phyloP scores from a whole-genome alignment of 1,284 basidiomycete species.

The Boletus sp. region DNA sequence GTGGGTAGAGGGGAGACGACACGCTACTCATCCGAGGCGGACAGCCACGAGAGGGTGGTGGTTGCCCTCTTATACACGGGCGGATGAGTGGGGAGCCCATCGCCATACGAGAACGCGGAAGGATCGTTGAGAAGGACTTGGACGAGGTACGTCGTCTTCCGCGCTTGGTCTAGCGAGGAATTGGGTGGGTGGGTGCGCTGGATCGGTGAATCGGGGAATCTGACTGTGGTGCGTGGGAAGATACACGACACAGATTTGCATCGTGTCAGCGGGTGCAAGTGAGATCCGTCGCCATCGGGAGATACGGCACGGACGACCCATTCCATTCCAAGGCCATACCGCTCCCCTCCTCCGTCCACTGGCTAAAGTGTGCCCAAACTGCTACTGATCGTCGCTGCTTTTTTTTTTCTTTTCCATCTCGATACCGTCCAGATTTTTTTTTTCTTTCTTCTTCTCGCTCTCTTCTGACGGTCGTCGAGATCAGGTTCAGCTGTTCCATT shows the following conservation, averaged over 20 bases:
- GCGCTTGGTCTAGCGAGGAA: not conserved
- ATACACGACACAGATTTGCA: constrained; percentile 31
- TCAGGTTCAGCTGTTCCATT: constrained; percentile 6
- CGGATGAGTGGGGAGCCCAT: not conserved
- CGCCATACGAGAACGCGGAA: constrained; percentile 11
- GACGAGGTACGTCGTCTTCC: constrained; percentile 23
- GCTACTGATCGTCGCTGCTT: constrained; percentile 7
- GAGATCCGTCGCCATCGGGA: constrained; percentile 57
- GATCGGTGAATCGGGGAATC: constrained; percentile 33
- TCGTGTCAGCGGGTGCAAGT: constrained; percentile 33
- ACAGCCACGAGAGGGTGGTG: constrained; percentile 21
- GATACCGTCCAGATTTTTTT: not conserved
- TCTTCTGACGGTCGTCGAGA: constrained; percentile 4
- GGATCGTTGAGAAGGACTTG: constrained; percentile 5
- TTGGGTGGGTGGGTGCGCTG: constrained; percentile 2
- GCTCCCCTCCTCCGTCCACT: constrained; percentile 31
- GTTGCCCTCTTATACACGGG: constrained; percentile 21
- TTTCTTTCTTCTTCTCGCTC: not conserved
- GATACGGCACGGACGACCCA: constrained; percentile 38
- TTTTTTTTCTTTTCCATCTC: constrained; percentile 13
- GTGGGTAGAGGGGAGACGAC: constrained; percentile 29
- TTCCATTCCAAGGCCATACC: constrained; percentile 18
- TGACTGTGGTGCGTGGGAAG: constrained; percentile 29
- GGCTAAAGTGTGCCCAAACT: not conserved
- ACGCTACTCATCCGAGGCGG: constrained; percentile 10